A percentile compares a stretch with the other conserved stretches of the same genome.
phyloP scores from a whole-genome alignment of 352 stramenopile species.

The Globisporangium paroecandrum region DNA sequence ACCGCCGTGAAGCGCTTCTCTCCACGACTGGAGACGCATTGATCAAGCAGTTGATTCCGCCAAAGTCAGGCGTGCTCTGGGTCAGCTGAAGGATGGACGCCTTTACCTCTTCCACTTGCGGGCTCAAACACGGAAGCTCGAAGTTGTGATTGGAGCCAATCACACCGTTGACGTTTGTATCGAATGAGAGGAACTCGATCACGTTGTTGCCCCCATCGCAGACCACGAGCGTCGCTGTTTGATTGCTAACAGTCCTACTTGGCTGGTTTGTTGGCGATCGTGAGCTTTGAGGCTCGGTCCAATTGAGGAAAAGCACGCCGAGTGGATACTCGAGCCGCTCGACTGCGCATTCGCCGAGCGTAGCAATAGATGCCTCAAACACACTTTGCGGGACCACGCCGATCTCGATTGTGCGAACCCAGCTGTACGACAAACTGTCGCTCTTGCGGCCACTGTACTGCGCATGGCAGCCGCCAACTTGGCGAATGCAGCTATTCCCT shows the following conservation, averaged over 20 bases:
- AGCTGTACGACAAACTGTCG: constrained; percentile 26
- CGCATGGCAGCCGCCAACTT: constrained; percentile 29
- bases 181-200: constrained; percentile 18
- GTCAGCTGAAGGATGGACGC: not conserved
- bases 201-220: constrained; percentile 27
- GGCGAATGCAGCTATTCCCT: constrained; percentile 43
- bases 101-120: not conserved
- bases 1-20: not conserved
- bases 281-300: not conserved
- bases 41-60: not conserved
- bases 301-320: constrained; percentile 6
- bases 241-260: too few species aligned
- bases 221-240: constrained; percentile 14
- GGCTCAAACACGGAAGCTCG: not conserved
- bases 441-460: constrained; percentile 2
- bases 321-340: constrained; percentile 17
- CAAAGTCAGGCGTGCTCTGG: not conserved
- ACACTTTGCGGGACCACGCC: constrained; percentile 12
- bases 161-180: not conserved
- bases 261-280: not conserved
- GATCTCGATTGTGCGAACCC: constrained; percentile 46
- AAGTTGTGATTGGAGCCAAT: not conserved
- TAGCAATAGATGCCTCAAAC: constrained; percentile 1
- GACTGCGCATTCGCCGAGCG: constrained; percentile 1
- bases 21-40: not conserved